Percentiles rank a stretch among this genome's conserved stretches.
Conservation (phyloP, 768 basidiomycete species). For the Fistulinella prunicolor region DNA sequence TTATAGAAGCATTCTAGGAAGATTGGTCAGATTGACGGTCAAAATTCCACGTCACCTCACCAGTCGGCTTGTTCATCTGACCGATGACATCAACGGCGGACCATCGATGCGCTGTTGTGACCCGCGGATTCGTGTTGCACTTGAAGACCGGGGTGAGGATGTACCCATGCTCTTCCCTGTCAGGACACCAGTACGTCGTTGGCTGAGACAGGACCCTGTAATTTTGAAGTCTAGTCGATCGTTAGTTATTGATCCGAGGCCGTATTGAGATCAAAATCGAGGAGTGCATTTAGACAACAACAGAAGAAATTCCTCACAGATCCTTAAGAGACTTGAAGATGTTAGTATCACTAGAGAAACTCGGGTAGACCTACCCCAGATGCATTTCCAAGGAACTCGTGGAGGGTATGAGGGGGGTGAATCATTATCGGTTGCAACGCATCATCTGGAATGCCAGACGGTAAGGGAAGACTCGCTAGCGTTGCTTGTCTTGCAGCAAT, state of each 20-base stretch:
- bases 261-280: neutral
- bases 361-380: constrained; percentile 46
- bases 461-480: constrained; percentile 61
- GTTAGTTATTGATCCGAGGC: neutral
- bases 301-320: constrained; percentile 41
- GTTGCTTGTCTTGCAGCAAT: constrained; percentile 54
- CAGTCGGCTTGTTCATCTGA: constrained; percentile 60
- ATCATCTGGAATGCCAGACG: constrained; percentile 59
- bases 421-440: constrained; percentile 67
- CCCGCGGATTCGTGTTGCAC: constrained; percentile 76
- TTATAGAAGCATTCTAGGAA: constrained; percentile 73
- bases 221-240: constrained; percentile 49
- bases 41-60: constrained; percentile 30
- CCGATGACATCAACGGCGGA: constrained; percentile 57
- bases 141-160: constrained; percentile 71
- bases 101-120: constrained; percentile 77
- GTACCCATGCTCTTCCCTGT: constrained; percentile 81
- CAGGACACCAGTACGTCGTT: constrained; percentile 77
- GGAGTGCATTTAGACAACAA: neutral
- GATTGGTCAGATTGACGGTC: neutral
- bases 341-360: constrained; percentile 2
- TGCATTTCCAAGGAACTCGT: constrained; percentile 63
- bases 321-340: constrained; percentile 49
- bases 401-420: constrained; percentile 58
- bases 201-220: constrained; percentile 65